phyloP scores from a whole-genome alignment of 2,329 filamentous ascomycete species.

The Ophiocordyceps unilateralis region DNA sequence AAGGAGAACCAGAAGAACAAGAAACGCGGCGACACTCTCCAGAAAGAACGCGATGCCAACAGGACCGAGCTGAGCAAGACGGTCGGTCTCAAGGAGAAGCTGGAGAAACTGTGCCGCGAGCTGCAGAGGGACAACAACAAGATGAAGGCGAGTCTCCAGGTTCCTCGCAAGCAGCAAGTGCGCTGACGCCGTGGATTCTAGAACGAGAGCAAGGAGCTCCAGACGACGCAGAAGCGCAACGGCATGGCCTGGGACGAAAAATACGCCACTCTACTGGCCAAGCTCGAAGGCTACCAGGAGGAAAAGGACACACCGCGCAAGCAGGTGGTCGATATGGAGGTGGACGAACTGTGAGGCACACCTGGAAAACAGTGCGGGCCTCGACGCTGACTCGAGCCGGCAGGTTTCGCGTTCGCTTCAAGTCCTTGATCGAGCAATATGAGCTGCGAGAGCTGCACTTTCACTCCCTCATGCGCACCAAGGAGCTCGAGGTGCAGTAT shows the following conservation, averaged over 20 bases:
- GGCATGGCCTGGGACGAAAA: slow-evolving; percentile 73
- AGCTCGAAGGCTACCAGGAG: slow-evolving; percentile 77
- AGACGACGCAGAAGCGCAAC: slow-evolving; percentile 70
- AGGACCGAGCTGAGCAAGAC: slow-evolving; percentile 82
- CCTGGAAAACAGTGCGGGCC: slow-evolving; percentile 2
- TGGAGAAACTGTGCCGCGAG: slow-evolving; percentile 90
- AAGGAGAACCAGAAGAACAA: slow-evolving; percentile 91
- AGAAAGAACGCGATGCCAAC: slow-evolving; percentile 90
- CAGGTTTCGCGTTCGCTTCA: slow-evolving; percentile 74
- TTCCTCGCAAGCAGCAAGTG: neutral
- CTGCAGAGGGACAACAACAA: slow-evolving; percentile 96
- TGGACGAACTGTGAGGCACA: slow-evolving; percentile 63
- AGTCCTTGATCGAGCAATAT: slow-evolving; percentile 91
- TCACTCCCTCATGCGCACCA: slow-evolving; percentile 77
- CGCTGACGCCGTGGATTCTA: slow-evolving; percentile 19
- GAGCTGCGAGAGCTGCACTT: slow-evolving; percentile 91
- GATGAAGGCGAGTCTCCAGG: slow-evolving; percentile 51
- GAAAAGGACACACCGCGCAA: slow-evolving; percentile 71
- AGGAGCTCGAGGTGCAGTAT: slow-evolving; percentile 89
- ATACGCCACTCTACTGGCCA: slow-evolving; percentile 61
- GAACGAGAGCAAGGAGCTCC: slow-evolving; percentile 86
- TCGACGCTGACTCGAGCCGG: slow-evolving; percentile 2
- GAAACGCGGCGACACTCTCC: slow-evolving; percentile 80
- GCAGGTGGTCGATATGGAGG: slow-evolving; percentile 66
- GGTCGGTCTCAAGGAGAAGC: slow-evolving; percentile 79